Base-by-base conservation (phyloP, 2,329 filamentous ascomycete species). In the Cordyceps fumosorosea region DNA sequence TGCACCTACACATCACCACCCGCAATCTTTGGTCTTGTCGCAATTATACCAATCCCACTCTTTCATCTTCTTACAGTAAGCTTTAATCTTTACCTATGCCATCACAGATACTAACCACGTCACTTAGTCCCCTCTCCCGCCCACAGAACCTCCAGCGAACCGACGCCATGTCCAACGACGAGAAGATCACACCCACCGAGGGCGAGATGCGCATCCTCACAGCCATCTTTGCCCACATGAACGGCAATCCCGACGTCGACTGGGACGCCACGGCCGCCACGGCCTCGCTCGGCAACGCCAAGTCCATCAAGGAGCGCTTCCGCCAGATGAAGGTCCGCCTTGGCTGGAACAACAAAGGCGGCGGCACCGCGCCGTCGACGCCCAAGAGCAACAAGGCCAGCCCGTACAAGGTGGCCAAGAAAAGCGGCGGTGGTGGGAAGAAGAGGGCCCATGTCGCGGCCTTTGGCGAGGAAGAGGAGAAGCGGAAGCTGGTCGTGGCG, bases 301-400 rank as follows among this genome's bases (percentile, higher is more conserved):
- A 75, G 55, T 77, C 75, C 62, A 76, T 76, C 63, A 76, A 74
- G 58, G 73, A 77, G 63, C 74, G 75, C 37, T 77, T 77, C 68
- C 73, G 75, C 8, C 71, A 75, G 60, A 75, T 79, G 68, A 73
- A 73, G 16, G 68, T 73, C 62, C 74, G 73, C 22, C 76, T 78
- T 62, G 72, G 71, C 59, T 79, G 77, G 77, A 71, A 73, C 45
- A 70, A 68, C 5, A 67, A 65, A 53, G 64, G 60, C 12, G 56
- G 16, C 7, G 34, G 24, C 26, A 26, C 32, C 20, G 32, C 32
- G 10, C 44, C 48, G 10, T 20, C 48, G 52, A 61, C 26, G 8
- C 65, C 40, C 14, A 42, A 42, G 18, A 42, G 18, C 10, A 29
- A 26, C 14, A 60, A 69, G 67, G 48, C 20, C 11, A 37, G 34